Evolutionary conservation across 257 asterid genomes (phyloP).

Genomic region (Rubia yunnanensis): DNA sequence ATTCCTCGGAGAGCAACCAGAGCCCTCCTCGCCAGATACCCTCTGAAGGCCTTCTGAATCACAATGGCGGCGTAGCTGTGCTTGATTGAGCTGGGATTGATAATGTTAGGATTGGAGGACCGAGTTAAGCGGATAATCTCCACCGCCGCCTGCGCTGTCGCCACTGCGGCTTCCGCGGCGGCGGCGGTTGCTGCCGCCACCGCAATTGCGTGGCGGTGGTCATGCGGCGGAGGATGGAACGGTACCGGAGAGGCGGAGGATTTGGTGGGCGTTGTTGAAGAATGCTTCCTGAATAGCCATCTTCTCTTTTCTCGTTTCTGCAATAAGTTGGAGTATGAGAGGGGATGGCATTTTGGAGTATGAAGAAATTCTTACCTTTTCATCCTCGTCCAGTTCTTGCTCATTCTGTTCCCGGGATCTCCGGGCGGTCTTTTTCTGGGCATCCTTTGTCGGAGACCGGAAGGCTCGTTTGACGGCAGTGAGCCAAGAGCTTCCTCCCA

Average conservation of each 20-base stretch:
- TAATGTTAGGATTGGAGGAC: slow-evolving; percentile 15
- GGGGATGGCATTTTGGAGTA: not conserved
- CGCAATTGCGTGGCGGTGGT: slow-evolving; percentile 69
- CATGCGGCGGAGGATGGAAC: slow-evolving; percentile 15
- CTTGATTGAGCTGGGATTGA: slow-evolving; percentile 19
- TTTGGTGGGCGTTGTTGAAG: slow-evolving; percentile 17
- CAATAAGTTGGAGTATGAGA: not conserved
- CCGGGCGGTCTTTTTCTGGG: slow-evolving; percentile 45
- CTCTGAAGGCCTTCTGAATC: slow-evolving; percentile 82
- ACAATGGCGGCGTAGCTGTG: slow-evolving; percentile 51
- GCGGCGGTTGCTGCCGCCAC: slow-evolving; percentile 69
- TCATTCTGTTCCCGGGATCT: slow-evolving; percentile 46
- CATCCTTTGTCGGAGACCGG: slow-evolving; percentile 69
- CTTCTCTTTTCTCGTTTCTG: slow-evolving; percentile 69
- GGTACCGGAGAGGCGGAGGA: not conserved
- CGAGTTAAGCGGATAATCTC: slow-evolving; percentile 60
- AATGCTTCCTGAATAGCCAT: slow-evolving; percentile 67
- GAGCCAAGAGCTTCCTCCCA: slow-evolving; percentile 76
- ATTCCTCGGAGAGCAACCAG: slow-evolving; percentile 79
- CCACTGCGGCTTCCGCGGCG: slow-evolving; percentile 75
- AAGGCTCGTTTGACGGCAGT: slow-evolving; percentile 87
- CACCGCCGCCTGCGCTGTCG: slow-evolving; percentile 67
- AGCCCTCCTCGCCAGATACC: slow-evolving; percentile 80
- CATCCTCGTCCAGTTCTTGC: slow-evolving; percentile 41
- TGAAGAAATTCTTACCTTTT: slow-evolving; percentile 36